Evolutionary conservation across 805 yeast genomes (phyloP), one percentile per base, ranked within the genome.

Genomic region (Ogataea trehalophila): DNA sequence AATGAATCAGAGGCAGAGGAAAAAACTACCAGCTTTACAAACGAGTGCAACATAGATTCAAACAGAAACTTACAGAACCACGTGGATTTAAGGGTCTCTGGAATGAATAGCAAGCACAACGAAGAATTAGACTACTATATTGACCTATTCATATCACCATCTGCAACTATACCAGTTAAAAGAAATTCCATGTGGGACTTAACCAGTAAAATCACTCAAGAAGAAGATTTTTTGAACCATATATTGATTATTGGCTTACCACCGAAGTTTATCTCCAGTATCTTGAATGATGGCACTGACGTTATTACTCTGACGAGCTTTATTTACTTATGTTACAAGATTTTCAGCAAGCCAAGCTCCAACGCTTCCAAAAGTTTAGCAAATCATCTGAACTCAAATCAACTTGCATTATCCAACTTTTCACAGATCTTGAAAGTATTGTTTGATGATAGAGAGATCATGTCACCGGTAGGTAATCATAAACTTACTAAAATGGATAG

Each of bases 11-110:
- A 55, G 31, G 44, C 41, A 11, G 50, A 49, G 34, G 49, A 42
- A 11, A 52, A 41, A n/a, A 53, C 47, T 18, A 55, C 55, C 23
- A 61, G 51, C 1, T 48, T 52, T 6, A 54, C 52, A 9, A 33
- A 16, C 22, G 39, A 4, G 14, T 26, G 13, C 31, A 5, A 26
- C 9, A 3, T 11, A 26, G 51, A 45, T 16, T 51, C 50, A 9
- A 41, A 23, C 5, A 13, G 44, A 16, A 33, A 46, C 13, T 34
- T 63, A 15, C 61, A 59, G 39, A 60, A 60, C 9, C 49, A 62
- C n/a, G 34, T 59, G 6, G 63, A 62, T 35, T 56, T 70, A 18
- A 58, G 64, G 37, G 61, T 63, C 2, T 60, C 64, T 46, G 78
- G 78, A n/a, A 44, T 39, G 35, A 56, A 47, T 48, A 54, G 40